These are phyloP conservation scores for Ogataea kodamae DNA, from an alignment of 805 yeast genomes.

Conservation along the genomic window DNA sequence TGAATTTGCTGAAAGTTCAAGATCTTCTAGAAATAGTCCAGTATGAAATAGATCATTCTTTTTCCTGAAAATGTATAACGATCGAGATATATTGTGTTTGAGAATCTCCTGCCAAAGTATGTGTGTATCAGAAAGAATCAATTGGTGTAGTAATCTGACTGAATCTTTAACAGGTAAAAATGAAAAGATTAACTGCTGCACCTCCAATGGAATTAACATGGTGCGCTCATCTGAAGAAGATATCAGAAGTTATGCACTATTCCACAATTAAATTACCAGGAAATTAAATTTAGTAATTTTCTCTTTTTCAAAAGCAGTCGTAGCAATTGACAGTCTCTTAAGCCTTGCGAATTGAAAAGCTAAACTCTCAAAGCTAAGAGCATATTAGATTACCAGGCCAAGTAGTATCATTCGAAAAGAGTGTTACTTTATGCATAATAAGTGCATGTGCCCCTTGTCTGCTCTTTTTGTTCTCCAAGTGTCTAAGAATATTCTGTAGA, in stretches of 20 bases:
- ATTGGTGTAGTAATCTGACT: conserved; percentile 6
- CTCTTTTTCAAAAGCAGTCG: no score
- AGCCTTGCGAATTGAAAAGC: no score
- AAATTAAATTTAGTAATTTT: no score
- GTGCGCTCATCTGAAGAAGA: no score
- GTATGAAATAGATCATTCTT: conserved; percentile 8
- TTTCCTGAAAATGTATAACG: conserved; percentile 10
- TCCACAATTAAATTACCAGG: no score
- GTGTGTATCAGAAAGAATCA: conserved; percentile 1
- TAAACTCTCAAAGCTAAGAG: no score
- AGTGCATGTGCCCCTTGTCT: not conserved
- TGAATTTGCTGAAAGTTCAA: no score
- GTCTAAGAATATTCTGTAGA: conserved; percentile 1
- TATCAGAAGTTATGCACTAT: no score
- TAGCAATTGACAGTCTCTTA: no score
- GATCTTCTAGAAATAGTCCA: not conserved
- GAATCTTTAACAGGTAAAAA: conserved; percentile 7
- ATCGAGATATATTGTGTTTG: conserved; percentile 2
- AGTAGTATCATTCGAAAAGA: no score
- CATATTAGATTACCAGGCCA: no score
- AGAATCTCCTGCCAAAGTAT: conserved; percentile 12
- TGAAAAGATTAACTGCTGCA: conserved; percentile 13
- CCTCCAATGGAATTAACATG: conserved; percentile 7
- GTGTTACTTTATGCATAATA: no score
- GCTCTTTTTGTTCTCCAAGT: conserved; percentile 1